These are phyloP conservation scores for Phenoliferia sp. DNA, from an alignment of 1,284 basidiomycete genomes.

Conservation along the genomic window DNA sequence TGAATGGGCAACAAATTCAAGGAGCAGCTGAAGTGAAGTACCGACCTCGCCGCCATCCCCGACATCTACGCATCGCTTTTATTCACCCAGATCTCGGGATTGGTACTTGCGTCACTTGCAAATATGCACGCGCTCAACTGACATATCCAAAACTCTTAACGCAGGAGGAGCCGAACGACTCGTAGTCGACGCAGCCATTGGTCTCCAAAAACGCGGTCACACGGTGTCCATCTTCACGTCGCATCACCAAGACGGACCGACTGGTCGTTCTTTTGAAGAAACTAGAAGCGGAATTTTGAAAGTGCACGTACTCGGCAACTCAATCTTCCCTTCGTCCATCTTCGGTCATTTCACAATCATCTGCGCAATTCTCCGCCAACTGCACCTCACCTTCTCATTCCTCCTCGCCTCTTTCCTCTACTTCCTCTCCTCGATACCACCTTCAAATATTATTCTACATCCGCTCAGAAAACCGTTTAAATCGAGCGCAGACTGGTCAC, in stretches of 20 bases:
- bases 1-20: no score
- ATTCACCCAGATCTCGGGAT: conserved; percentile 94
- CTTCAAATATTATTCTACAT: conserved; percentile 5
- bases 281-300: conserved; percentile 77
- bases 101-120: conserved; percentile 52
- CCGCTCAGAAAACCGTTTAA: conserved; percentile 30
- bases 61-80: conserved; percentile 66
- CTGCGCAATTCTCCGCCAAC: conserved; percentile 80
- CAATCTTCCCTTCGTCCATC: conserved; percentile 68
- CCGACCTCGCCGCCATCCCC: no score
- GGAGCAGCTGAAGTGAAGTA: no score
- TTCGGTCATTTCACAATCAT: conserved; percentile 76
- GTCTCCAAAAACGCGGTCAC: conserved; percentile 78
- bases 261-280: conserved; percentile 68
- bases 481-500: conserved; percentile 31
- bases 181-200: conserved; percentile 91
- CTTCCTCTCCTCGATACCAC: conserved; percentile 21
- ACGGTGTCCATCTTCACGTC: conserved; percentile 90
- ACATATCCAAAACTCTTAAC: background rate
- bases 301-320: conserved; percentile 70
- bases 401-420: conserved; percentile 48
- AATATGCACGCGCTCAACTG: background rate
- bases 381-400: conserved; percentile 68
- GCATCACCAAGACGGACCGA: conserved; percentile 72
- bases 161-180: conserved; percentile 92